phyloP scores from a whole-genome alignment of 495 filamentous ascomycete species.

The Aspergillus heteromorphus region DNA sequence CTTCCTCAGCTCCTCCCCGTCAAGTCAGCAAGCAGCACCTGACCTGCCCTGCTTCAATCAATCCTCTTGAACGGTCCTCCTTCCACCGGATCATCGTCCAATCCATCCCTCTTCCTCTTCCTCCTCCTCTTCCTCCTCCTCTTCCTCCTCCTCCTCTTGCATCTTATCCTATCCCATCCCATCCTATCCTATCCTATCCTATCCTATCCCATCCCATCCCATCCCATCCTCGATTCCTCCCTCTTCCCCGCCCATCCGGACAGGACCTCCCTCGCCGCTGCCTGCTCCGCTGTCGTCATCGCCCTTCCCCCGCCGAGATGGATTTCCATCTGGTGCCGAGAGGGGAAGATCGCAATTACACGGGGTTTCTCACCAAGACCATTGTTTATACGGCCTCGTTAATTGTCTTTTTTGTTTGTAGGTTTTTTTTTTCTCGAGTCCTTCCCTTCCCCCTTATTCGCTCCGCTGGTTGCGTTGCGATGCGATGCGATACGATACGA shows the following conservation, averaged over 20 bases:
- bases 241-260: background rate
- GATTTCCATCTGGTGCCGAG: constrained; percentile 41
- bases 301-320: constrained; percentile 20
- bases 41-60: background rate
- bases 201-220: background rate
- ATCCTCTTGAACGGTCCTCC: too few relatives aligned
- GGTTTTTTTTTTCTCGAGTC: too few relatives aligned
- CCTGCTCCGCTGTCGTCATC: constrained; percentile 12
- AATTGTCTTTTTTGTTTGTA: constrained; percentile 56
- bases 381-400: constrained; percentile 56
- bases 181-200: too few relatives aligned
- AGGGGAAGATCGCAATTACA: constrained; percentile 42
- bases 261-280: background rate
- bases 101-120: background rate
- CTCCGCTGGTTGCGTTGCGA: too few relatives aligned
- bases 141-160: background rate
- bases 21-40: background rate
- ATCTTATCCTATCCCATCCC: background rate
- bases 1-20: background rate
- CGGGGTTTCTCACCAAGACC: constrained; percentile 43
- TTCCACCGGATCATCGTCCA: background rate
- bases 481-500: too few relatives aligned
- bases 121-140: background rate
- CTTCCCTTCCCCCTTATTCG: too few relatives aligned
- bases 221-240: background rate